A percentile compares a stretch with the other conserved stretches of the same genome.
Evolutionary conservation across 139 green algal genomes (phyloP).

Genomic region (Spirogloea muscicola): DNA sequence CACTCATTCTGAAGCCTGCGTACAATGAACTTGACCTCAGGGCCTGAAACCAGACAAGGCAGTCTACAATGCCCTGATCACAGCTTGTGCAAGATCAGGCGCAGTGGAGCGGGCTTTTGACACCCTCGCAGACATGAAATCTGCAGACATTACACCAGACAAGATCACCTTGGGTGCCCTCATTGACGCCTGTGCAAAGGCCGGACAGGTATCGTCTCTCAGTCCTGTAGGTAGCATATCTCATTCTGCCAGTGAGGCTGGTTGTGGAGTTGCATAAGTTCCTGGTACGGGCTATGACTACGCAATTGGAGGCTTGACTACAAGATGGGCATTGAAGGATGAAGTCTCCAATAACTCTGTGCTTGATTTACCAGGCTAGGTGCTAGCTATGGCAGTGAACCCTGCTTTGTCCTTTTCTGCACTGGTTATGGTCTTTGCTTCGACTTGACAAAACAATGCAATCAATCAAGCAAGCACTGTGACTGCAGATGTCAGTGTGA

Average conservation of each 20-base stretch:
- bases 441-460: background rate
- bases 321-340: background rate
- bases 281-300: background rate
- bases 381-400: background rate
- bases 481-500: background rate
- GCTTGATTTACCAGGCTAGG: background rate
- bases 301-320: background rate
- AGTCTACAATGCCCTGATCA: conserved; percentile 46
- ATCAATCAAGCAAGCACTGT: too few species aligned
- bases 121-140: conserved; percentile 34
- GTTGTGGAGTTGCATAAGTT: background rate
- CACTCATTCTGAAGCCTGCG: too few species aligned
- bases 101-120: conserved; percentile 40
- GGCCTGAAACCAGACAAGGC: conserved; percentile 28
- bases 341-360: background rate
- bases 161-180: conserved; percentile 24
- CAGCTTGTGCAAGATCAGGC: conserved; percentile 22
- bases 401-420: background rate
- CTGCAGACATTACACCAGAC: conserved; percentile 4
- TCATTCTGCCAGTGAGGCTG: background rate
- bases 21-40: too few species aligned
- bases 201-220: conserved; percentile 12
- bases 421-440: background rate
- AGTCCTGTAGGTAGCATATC: background rate
- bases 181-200: conserved; percentile 37